Evolutionary conservation across 257 asterid species (phyloP).

Genomic region (Nicotiana noctiflora): DNA sequence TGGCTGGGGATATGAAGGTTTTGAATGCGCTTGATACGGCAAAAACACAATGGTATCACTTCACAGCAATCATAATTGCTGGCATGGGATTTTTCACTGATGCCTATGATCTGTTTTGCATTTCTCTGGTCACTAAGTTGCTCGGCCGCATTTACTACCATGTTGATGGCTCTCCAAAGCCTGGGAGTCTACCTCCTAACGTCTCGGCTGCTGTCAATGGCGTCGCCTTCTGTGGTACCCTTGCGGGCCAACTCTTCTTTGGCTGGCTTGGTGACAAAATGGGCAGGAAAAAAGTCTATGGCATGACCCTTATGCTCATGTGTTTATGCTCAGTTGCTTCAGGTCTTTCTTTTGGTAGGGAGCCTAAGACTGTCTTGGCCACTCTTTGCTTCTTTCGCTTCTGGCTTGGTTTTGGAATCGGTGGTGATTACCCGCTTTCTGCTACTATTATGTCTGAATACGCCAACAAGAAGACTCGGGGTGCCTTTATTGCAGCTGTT

Average conservation of each 20-base stretch:
- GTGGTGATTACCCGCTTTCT: constrained; percentile 64
- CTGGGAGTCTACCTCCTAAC: constrained; percentile 52
- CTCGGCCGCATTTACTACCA: constrained; percentile 61
- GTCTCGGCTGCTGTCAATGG: constrained; percentile 55
- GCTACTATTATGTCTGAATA: constrained; percentile 73
- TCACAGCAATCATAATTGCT: constrained; percentile 54
- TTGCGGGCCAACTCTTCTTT: constrained; percentile 55
- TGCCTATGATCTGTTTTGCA: constrained; percentile 59
- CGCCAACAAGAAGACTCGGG: constrained; percentile 56
- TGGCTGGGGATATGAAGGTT: constrained; percentile 40
- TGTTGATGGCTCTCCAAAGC: constrained; percentile 37
- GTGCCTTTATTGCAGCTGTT: constrained; percentile 56
- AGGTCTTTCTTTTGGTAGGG: constrained; percentile 44
- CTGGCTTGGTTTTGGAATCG: constrained; percentile 65
- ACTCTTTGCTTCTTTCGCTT: constrained; percentile 59
- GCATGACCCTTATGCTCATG: constrained; percentile 51
- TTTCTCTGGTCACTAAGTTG: constrained; percentile 58
- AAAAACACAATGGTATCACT: constrained; percentile 60
- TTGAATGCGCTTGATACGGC: constrained; percentile 49
- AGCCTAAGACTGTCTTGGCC: constrained; percentile 33
- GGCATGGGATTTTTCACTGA: constrained; percentile 74
- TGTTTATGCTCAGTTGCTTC: constrained; percentile 39
- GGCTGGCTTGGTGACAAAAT: constrained; percentile 61
- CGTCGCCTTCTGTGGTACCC: constrained; percentile 53
- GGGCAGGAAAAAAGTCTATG: constrained; percentile 53